Percentiles rank a stretch among this genome's conserved stretches.
phyloP scores from a whole-genome alignment of 2,329 filamentous ascomycete genomes.

The Talaromyces pinophilus region DNA sequence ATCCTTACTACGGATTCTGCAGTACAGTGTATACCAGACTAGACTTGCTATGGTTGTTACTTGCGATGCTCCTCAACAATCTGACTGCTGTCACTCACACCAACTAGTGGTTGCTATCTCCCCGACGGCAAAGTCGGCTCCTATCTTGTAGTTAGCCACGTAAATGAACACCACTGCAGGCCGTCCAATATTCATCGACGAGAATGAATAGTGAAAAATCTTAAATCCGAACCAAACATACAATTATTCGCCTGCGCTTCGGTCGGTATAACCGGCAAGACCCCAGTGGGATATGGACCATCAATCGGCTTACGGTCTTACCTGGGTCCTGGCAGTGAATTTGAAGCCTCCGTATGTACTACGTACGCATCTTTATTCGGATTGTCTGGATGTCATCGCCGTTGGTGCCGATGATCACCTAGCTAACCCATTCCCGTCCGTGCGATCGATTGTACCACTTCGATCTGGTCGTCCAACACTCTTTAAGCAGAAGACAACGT shows the following conservation, averaged over 20 bases:
- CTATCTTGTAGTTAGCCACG: neutral
- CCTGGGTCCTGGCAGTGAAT: neutral
- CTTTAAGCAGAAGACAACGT: neutral
- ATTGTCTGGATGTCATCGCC: neutral
- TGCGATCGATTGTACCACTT: slow-evolving; percentile 1
- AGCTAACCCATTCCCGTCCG: neutral
- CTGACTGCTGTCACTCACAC: neutral
- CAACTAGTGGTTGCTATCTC: neutral
- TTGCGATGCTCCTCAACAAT: neutral
- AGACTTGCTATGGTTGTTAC: slow-evolving; percentile 4
- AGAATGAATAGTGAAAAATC: neutral
- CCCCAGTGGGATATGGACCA: neutral
- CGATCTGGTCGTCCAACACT: neutral
- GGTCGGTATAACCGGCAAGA: slow-evolving; percentile 4
- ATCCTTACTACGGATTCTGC: neutral
- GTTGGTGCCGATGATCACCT: slow-evolving; percentile 11
- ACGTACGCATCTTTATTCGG: neutral
- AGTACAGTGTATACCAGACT: slow-evolving; percentile 5
- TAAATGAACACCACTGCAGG: neutral
- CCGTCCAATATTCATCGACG: neutral
- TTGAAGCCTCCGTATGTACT: neutral
- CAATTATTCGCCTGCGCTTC: neutral
- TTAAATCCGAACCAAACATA: neutral
- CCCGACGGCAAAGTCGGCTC: slow-evolving; percentile 12
- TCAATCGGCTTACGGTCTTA: neutral